phyloP scores from a whole-genome alignment of 2,329 filamentous ascomycete genomes.

The Beauveria medogensis region DNA sequence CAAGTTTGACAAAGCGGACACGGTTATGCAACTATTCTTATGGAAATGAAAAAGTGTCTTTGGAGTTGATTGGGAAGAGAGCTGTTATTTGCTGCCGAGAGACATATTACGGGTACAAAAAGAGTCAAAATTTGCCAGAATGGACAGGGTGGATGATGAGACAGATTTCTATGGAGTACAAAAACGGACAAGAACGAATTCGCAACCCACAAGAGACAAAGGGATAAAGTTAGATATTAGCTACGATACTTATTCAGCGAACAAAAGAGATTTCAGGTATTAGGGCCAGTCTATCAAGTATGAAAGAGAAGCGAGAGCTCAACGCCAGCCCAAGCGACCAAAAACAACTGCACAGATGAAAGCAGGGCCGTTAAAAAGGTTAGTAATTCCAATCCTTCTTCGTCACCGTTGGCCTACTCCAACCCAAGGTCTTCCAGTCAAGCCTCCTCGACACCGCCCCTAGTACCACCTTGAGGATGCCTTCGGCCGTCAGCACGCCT shows the following conservation, averaged over 20 bases:
- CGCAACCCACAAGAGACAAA: background rate
- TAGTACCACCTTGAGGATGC: constrained; percentile 74
- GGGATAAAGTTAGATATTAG: background rate
- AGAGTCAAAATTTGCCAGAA: background rate
- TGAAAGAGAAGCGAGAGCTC: background rate
- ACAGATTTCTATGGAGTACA: background rate
- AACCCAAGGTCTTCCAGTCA: constrained; percentile 21
- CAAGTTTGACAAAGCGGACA: background rate
- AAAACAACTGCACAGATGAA: background rate
- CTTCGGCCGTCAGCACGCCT: constrained; percentile 52
- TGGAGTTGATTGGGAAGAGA: background rate
- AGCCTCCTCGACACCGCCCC: constrained; percentile 58
- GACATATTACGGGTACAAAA: background rate
- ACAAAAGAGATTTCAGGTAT: background rate
- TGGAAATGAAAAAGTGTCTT: background rate
- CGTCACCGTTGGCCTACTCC: background rate
- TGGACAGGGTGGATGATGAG: background rate
- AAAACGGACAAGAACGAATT: background rate
- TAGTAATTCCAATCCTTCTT: no score
- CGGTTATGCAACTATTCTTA: background rate
- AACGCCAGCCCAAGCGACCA: background rate
- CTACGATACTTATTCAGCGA: background rate
- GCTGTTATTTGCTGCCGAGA: background rate
- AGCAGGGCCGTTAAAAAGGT: no score
- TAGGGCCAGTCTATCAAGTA: background rate